Evolutionary conservation across 78 protist species (phyloP), one percentile per base, ranked within the genome.

Genomic region (Chrysochromulina parva): DNA sequence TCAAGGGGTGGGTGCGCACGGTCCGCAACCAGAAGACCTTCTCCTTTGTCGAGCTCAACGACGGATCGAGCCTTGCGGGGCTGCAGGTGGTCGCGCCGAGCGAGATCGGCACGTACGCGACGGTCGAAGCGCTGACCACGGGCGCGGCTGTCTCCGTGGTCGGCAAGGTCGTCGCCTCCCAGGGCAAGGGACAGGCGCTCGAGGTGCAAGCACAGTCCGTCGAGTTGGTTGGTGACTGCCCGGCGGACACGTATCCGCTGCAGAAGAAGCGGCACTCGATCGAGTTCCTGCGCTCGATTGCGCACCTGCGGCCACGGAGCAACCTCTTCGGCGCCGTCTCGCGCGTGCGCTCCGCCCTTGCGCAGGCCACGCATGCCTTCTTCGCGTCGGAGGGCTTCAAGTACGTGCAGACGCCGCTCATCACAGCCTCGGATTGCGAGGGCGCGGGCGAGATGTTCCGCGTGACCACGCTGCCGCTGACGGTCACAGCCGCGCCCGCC

Each of bases 381-480:
- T 93, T 92, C 89, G 84, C 47, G 38, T 38, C 0, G 16, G 7
- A 19, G 38, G 90, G 90, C 76, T 86, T 91, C 90, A 3, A 60
- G 17, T 54, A 90, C 71, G 95, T 97, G 5, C 97, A 94, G 54
- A 96, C 97, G 28, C 98, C 98, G 47, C 28, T 97, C 81, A 69
- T 97, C 62, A 97, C 98, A 10, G 94, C 96, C 0, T 59, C 90
- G 28, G 97, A 96, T 88, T 95, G 97, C 93, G 98, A 97, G 81
- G 98, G 98, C 73, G 98, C 97, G 58, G 98, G 97, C 13, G 97
- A 97, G 87, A 91, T 91, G 89, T 97, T 97, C 88, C 93, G 58
- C 19, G 96, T 95, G 48, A 78, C 69, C 89, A 85, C 89, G 89
- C 89, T 85, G 58, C 78, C 78, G 14, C 24, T 58, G 62, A 7